Base-by-base conservation (phyloP, 306 rosid species). In the Carpinus fangiana region DNA sequence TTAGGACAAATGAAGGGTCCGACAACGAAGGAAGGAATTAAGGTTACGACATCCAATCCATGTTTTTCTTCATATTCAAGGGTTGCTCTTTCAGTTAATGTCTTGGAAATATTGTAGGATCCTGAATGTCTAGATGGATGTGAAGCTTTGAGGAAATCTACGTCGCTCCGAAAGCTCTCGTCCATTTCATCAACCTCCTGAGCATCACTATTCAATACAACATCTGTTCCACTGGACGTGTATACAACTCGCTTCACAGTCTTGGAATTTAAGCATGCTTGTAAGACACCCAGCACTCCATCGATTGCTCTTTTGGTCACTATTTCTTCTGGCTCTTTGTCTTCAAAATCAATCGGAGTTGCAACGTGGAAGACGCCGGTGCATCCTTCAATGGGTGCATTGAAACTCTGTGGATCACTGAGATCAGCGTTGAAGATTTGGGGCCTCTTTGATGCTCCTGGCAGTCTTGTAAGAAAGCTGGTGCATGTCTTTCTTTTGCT, bases 1-100 rank as follows among this genome's bases (percentile, higher is more conserved):
- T 76, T 78, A 0, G 85, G 85, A 78, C 88, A 92, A 59, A 92
- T 79, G 79, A 92, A 92, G 28, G 92, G 91, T 23, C 97, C 93
- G 48, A 80, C 62, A 65, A 90, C 89, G 38, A 73, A 57, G 45
- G 86, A 0, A 53, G 93, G 96, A 45, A 89, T 48, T 0, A 92
- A 2, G 28, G 92, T 86, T 13, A 92, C 89, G 72, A 84, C 89
- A 41, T 89, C 93, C 73, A 92, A 75, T 2, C 87, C 95, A 81
- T 81, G 51, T 41, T 78, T 46, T 51, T 88, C 82, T 12, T 84
- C 89, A 70, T 82, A 92, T 73, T 88, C 87, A 17, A 90, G 80
- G 14, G 84, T 92, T 45, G 90, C 90, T 38, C 46, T 82, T 59
- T 92, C 93, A 4, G 95, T 82, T 45, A 86, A 57, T 28, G 90